These are phyloP conservation scores for Chernovozyma aurita DNA, from an alignment of 1,139 yeast species.

Conservation along the genomic window DNA sequence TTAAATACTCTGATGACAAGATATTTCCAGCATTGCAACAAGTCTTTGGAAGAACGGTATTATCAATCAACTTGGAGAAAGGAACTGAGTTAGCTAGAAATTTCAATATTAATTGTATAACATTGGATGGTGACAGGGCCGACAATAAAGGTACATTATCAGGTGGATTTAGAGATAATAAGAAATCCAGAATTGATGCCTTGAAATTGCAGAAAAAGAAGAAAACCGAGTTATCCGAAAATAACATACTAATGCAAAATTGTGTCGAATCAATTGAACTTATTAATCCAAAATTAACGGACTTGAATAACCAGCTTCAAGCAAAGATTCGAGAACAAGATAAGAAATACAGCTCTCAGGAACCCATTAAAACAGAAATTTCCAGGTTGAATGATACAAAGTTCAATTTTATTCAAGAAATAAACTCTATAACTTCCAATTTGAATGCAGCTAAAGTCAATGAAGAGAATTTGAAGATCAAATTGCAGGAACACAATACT, in stretches of 20 bases:
- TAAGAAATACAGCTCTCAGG: conserved; percentile 33
- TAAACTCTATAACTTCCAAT: neutral
- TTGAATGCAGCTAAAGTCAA: conserved; percentile 21
- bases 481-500: conserved; percentile 33
- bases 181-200: conserved; percentile 66
- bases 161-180: conserved; percentile 82
- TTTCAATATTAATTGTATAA: conserved; percentile 69
- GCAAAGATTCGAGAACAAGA: conserved; percentile 35
- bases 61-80: conserved; percentile 62
- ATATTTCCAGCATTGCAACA: conserved; percentile 67
- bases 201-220: conserved; percentile 53
- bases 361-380: conserved; percentile 39
- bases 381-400: conserved; percentile 39
- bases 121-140: conserved; percentile 88
- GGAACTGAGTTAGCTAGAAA: conserved; percentile 68
- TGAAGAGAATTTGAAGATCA: conserved; percentile 21
- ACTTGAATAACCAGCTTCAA: conserved; percentile 43
- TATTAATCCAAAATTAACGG: conserved; percentile 25
- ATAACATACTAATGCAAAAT: conserved; percentile 22
- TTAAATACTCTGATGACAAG: conserved; percentile 50
- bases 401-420: conserved; percentile 40
- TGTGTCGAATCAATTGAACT: conserved; percentile 20
- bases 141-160: conserved; percentile 79
- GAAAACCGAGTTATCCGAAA: conserved; percentile 41
- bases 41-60: conserved; percentile 77